Base-by-base conservation (phyloP, 169 alveolate species). In the Eimeria tenella region DNA sequence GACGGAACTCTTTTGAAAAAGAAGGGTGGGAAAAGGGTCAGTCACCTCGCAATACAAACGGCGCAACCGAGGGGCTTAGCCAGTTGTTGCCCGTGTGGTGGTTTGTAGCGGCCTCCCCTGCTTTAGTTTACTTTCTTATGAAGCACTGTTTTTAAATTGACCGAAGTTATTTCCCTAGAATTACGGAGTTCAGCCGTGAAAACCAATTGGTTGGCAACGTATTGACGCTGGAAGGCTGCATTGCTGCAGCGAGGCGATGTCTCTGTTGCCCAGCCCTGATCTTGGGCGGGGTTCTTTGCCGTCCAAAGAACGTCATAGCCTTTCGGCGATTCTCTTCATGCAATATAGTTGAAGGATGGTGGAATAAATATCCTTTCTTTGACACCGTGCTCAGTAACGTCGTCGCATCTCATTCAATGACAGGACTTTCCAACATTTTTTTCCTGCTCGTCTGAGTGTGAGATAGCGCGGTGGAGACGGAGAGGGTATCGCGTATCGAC, bases 261-360 rank as follows among this genome's bases (percentile, higher is more conserved):
- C 86, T 75, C 86, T 75, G 83, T 73, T 60, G 86, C 83, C 50
- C 86, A 75, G 86, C 86, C 86, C 86, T 75, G n/a, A 75, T 19
- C 10, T 52, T 63, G 86, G 86, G 86, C 86, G 86, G 86, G 63
- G 86, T 75, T 52, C 86, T 75, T 17, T 19, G 86, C 42, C 42
- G 86, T 75, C 53, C 86, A 75, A 49, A 75, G 86, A 15, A 75
- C 21, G 65, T 7, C 68, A n/a, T 75, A 63, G 50, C 42, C 65
- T 50, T 63, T 19, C 53, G 21, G 19, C n/a, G 19, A 5, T 31
- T n/a, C 9, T 50, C 53, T 75, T 75, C 23, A 52, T 75, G 86
- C 49, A 75, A 75, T 75, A 75, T 75, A 75, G 86, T 49, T 49
- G n/a, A 4, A n/a, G 11, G 53, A 75, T 50, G 53, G 53, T 75